Conservation (phyloP, 345 rosid species). For the Eucalyptus erythrocorys region DNA sequence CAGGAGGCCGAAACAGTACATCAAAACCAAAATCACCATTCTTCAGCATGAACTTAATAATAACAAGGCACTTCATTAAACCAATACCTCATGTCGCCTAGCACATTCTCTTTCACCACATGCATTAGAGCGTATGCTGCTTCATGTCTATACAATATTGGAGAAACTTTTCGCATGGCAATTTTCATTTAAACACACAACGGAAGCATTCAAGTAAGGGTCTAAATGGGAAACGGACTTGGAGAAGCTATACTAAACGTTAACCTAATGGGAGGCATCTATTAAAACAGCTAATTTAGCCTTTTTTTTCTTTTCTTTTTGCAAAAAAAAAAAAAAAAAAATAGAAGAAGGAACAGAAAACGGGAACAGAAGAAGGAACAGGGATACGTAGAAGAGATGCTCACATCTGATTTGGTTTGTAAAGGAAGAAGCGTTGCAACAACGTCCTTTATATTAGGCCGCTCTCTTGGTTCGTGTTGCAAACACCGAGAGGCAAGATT, state of each 20-base stretch:
- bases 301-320: no score
- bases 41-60: background rate
- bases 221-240: background rate
- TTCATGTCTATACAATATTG: background rate
- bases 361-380: background rate
- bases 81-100: background rate
- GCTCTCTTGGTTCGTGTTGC: conserved; percentile 91
- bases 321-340: no score
- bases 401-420: conserved; percentile 80
- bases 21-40: background rate
- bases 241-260: background rate
- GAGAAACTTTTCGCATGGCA: background rate
- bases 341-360: background rate
- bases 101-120: background rate
- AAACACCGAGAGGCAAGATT: conserved; percentile 81
- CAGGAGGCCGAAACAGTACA: background rate
- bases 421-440: conserved; percentile 62
- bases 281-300: background rate
- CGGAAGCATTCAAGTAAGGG: background rate
- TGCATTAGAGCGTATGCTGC: background rate
- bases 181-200: background rate
- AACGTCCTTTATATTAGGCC: conserved; percentile 78
- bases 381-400: background rate
- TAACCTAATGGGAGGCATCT: background rate
- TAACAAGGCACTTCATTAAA: background rate